Evolutionary conservation across 1,284 basidiomycete species (phyloP).

Genomic region (Apiotrichum gracile): DNA sequence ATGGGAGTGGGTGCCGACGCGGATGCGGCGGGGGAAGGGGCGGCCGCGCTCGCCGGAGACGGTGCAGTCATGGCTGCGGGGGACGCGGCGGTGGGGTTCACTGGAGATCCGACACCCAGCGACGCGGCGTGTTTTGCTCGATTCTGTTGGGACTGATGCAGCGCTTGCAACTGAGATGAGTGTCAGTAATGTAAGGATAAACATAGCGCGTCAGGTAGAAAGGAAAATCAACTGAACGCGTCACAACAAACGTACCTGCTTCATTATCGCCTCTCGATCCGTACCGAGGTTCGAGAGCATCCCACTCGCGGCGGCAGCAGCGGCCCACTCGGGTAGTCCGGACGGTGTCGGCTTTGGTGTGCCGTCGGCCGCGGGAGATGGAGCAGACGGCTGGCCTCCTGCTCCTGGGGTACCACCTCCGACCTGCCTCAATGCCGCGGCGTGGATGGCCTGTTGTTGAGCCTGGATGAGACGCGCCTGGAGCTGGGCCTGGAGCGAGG

Average conservation of each 20-base stretch:
- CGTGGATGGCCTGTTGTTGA: constrained; percentile 21
- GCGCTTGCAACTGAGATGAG: constrained; percentile 25
- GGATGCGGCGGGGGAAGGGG: constrained; percentile 3
- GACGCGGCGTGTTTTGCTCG: constrained; percentile 12
- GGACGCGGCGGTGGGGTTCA: constrained; percentile 1
- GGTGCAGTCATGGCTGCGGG: constrained; percentile 8
- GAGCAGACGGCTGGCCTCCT: background rate
- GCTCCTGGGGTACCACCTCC: background rate
- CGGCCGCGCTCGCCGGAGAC: constrained; percentile 7
- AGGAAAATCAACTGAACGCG: too few species aligned
- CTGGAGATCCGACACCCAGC: background rate
- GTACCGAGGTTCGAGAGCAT: constrained; percentile 20
- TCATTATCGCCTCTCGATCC: constrained; percentile 39
- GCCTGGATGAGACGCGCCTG: constrained; percentile 16
- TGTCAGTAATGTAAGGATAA: background rate
- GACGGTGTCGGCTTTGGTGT: background rate
- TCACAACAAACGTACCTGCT: constrained; percentile 36
- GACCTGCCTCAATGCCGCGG: background rate
- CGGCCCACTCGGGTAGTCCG: constrained; percentile 15
- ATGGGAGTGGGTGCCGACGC: background rate
- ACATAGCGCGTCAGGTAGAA: too few species aligned
- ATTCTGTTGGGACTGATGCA: constrained; percentile 27
- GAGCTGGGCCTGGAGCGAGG: constrained; percentile 14
- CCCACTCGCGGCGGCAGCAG: constrained; percentile 9
- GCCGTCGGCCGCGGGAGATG: background rate